phyloP scores from a whole-genome alignment of 495 filamentous ascomycete species.

The Penicillium fimorum region DNA sequence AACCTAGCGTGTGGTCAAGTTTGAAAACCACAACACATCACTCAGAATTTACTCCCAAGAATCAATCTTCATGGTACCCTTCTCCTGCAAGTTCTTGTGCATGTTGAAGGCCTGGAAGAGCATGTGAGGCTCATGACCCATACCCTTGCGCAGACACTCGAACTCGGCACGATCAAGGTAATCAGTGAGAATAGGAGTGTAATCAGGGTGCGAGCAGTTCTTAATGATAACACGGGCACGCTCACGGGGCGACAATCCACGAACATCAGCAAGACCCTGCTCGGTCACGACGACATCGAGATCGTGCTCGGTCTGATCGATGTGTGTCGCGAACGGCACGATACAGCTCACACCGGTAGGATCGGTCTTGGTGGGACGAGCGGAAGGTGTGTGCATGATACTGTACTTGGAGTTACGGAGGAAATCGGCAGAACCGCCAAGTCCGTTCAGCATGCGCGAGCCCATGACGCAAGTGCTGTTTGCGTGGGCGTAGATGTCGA shows the following conservation, averaged over 20 bases:
- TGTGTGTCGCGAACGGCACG: conserved; percentile 88
- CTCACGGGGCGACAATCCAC: conserved; percentile 77
- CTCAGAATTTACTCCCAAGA: conserved; percentile 47
- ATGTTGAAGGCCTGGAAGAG: conserved; percentile 84
- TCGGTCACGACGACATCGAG: conserved; percentile 87
- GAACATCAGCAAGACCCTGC: conserved; percentile 82
- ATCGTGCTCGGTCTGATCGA: conserved; percentile 92
- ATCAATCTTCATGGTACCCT: conserved; percentile 80
- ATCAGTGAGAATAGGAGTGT: conserved; percentile 75
- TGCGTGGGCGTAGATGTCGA: conserved; percentile 92
- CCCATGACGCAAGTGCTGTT: conserved; percentile 93
- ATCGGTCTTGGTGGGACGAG: conserved; percentile 78
- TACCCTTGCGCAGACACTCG: conserved; percentile 82
- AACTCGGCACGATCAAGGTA: conserved; percentile 87
- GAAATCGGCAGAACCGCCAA: conserved; percentile 88
- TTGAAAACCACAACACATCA: too few relatives aligned
- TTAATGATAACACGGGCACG: conserved; percentile 83
- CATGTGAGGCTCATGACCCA: conserved; percentile 88
- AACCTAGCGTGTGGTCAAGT: too few relatives aligned
- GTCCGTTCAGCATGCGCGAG: conserved; percentile 86
- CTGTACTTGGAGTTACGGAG: conserved; percentile 78
- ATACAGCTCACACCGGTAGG: conserved; percentile 83
- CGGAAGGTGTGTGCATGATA: conserved; percentile 90
- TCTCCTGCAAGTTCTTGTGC: conserved; percentile 76
- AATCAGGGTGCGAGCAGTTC: conserved; percentile 85